phyloP scores from a whole-genome alignment of 495 filamentous ascomycete species.

The Cercophora samala region DNA sequence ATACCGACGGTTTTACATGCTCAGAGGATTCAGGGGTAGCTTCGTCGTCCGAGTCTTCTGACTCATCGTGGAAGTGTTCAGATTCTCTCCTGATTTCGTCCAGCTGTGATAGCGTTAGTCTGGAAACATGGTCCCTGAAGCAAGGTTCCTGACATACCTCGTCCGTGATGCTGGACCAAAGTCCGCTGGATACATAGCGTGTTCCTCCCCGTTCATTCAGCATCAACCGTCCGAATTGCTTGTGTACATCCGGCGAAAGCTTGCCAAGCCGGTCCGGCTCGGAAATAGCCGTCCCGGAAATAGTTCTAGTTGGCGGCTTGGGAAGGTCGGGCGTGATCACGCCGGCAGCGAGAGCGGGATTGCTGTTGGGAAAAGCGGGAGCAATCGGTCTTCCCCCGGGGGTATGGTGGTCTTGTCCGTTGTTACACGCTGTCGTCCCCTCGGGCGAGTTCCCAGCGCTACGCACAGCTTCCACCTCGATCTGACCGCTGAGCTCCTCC shows the following conservation, averaged over 20 bases:
- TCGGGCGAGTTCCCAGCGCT: conserved; percentile 43
- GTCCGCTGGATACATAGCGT: conserved; percentile 82
- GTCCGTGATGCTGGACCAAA: conserved; percentile 85
- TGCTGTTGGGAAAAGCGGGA: conserved; percentile 16
- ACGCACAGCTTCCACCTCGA: conserved; percentile 46
- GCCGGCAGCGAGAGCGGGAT: conserved; percentile 5
- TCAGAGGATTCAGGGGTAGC: conserved; percentile 47
- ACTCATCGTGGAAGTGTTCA: conserved; percentile 65
- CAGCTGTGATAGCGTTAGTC: conserved; percentile 46
- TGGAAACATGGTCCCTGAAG: not conserved
- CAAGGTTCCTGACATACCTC: conserved; percentile 49
- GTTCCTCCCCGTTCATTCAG: conserved; percentile 74
- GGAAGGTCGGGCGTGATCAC: not conserved
- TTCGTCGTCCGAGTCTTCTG: conserved; percentile 52
- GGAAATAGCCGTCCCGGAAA: conserved; percentile 13
- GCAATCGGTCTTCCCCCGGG: conserved; percentile 20
- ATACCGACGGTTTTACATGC: conserved; percentile 27
- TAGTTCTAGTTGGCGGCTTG: conserved; percentile 15
- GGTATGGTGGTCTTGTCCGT: conserved; percentile 16
- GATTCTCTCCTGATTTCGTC: conserved; percentile 71
- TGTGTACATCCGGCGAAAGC: conserved; percentile 48
- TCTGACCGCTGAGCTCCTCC: conserved; percentile 53
- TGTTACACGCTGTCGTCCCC: conserved; percentile 16
- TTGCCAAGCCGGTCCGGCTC: conserved; percentile 24
- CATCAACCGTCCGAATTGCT: conserved; percentile 76